Base-by-base conservation (phyloP, 768 basidiomycete species). In the Tricholoma hemisulphureum region DNA sequence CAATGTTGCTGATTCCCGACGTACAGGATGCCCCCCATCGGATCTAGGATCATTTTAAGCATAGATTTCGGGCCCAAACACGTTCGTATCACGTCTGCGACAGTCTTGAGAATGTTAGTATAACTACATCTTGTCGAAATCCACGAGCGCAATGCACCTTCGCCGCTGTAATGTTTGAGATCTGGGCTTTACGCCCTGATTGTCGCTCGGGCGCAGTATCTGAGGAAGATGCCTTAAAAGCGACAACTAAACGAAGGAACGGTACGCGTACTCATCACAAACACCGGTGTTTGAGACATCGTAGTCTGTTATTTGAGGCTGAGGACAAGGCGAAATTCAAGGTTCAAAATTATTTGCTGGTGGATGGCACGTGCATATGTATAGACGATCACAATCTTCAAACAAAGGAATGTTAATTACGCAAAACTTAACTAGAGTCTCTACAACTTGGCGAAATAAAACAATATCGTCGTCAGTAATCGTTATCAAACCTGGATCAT, bases 21-120 rank as follows among this genome's bases (percentile, higher is more conserved):
- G 54, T 57, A 96, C 96, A 98, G 69, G 65, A 99, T 98, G 54
- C 97, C 97, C 53, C 97, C 97, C 97, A 99, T 98, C 1, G 95
- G 95, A 77, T 98, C 96, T 43, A 98, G 76, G 65, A 98, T 97
- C 97, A 99, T 98, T 81, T 98, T 99, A 53, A 98, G 78, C 97
- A 98, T 98, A 39, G 97, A 88, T 69, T 97, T 96, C 1, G 96
- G 96, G 1, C 95, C 97, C 32, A 98, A 73, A 83, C 97, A 98
- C 61, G 96, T 98, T 60, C 96, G 75, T 65, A 98, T 98, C 4
- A 99, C 95, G 80, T 98, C 97, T 61, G 96, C 94, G 1, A 98
- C 95, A 8, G 94, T 97, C 95, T 95, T 58, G 20, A 56, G 13
- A 26, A 21, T 13, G 61, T 54, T 16, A 52, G 56, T 41, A 56